Evolutionary conservation across 129 eudicot genomes (phyloP), one percentile per base, ranked within the genome.

Genomic region (Lonicera japonica): DNA sequence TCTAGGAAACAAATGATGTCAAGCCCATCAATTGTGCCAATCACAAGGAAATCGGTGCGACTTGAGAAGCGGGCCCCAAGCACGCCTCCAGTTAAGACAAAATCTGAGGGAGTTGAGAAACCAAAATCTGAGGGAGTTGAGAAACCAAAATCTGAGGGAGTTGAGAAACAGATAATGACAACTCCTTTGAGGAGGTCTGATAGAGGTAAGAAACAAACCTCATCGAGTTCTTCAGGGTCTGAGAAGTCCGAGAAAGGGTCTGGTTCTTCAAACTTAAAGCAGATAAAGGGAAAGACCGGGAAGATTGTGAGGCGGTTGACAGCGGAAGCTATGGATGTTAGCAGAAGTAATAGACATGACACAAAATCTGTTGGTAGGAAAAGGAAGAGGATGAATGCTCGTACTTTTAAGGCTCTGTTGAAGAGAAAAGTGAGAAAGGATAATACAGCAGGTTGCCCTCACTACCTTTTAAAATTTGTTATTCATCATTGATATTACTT

Each of bases 111-210:
- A 14, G 13, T 43, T 3, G 72, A 69, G 70, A 81, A 64, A 76
- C 65, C 54, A 66, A 83, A 76, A 74, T 69, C 84, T 22, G 16
- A 43, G 50, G 16, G 50, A 14, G 13, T 43, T 3, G 72, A 69
- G 70, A 81, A 64, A 76, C 65, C 54, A 66, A 83, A 76, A 74
- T 69, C 84, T 22, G 16, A 43, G 50, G 16, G 50, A 14, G 13
- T 43, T 3, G 72, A 69, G 70, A 81, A 64, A 76, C 65, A 60
- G 53, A 11, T 16, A 34, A 59, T 53, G 20, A 57, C 71, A 38
- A 83, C 71, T 73, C 89, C 89, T 53, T 12, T 67, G 66, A 75
- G 82, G 78, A 76, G 73, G 77, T 70, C 84, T 55, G 86, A 68
- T 48, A 86, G 84, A 74, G 71, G 78, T 34, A 82, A 72, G 60